A percentile compares a stretch with the other conserved stretches of the same genome.
Evolutionary conservation across 2,329 filamentous ascomycete species (phyloP).

Genomic region (Bipolaris sorokiniana): DNA sequence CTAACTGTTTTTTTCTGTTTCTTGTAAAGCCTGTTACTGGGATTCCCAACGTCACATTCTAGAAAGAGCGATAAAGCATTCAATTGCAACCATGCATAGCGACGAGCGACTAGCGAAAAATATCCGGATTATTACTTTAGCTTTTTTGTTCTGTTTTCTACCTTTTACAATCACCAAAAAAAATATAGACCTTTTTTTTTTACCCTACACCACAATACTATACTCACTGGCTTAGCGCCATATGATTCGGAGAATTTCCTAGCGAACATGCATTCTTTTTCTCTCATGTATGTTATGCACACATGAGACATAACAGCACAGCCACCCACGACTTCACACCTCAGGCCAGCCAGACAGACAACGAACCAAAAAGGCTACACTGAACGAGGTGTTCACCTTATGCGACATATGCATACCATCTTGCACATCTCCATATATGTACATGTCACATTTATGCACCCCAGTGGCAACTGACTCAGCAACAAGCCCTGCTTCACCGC

Average conservation of each 20-base stretch:
- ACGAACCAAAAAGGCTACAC: too few species aligned
- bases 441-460: neutral
- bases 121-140: neutral
- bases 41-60: neutral
- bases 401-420: neutral
- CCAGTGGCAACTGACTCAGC: neutral
- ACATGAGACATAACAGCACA: too few species aligned
- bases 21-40: neutral
- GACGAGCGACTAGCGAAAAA: neutral
- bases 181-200: too few species aligned
- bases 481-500: neutral
- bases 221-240: too few species aligned
- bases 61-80: slow-evolving; percentile 6
- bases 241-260: too few species aligned
- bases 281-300: too few species aligned
- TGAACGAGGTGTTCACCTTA: neutral
- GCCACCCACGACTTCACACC: too few species aligned
- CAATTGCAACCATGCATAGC: slow-evolving; percentile 5
- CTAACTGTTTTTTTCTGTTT: neutral
- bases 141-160: neutral
- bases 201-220: too few species aligned
- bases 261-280: too few species aligned
- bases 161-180: neutral
- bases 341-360: too few species aligned
- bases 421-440: neutral